Evolutionary conservation across 441 rosid species (phyloP).

Genomic region (Erodium moschatum): DNA sequence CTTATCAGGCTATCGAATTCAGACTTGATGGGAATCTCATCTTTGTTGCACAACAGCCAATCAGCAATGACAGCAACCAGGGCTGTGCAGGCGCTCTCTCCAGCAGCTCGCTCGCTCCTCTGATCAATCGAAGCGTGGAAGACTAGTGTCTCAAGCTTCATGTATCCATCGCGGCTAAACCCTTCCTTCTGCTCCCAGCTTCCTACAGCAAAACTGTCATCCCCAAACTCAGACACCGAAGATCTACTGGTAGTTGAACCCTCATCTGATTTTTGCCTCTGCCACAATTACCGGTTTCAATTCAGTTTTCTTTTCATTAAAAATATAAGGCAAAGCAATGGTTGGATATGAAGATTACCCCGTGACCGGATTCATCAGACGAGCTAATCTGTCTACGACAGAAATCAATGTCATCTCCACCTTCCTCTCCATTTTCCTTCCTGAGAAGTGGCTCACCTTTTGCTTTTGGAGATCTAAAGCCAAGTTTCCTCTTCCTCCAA

Average conservation of each 20-base stretch:
- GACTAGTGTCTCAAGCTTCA: slow-evolving; percentile 58
- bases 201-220: slow-evolving; percentile 60
- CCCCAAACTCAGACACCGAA: slow-evolving; percentile 62
- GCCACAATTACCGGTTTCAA: slow-evolving; percentile 14
- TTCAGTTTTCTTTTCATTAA: too few species aligned
- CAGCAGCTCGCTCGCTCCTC: slow-evolving; percentile 70
- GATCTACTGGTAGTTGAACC: slow-evolving; percentile 39
- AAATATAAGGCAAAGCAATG: background rate
- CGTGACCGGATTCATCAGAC: slow-evolving; percentile 44
- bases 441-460: slow-evolving; percentile 81
- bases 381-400: slow-evolving; percentile 22
- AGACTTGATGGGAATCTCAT: slow-evolving; percentile 58
- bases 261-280: slow-evolving; percentile 50
- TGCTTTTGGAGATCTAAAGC: slow-evolving; percentile 50
- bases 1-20: slow-evolving; percentile 65
- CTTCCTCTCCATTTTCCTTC: slow-evolving; percentile 52
- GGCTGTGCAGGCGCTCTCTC: slow-evolving; percentile 79
- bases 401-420: slow-evolving; percentile 58
- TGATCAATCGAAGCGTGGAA: slow-evolving; percentile 82
- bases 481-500: slow-evolving; percentile 61
- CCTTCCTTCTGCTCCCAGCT: slow-evolving; percentile 70
- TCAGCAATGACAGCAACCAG: slow-evolving; percentile 72
- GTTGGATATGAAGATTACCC: slow-evolving; percentile 31
- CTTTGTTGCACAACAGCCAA: slow-evolving; percentile 58
- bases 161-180: slow-evolving; percentile 54